These are phyloP conservation scores for Xylaria sp. DNA, from an alignment of 2,329 filamentous ascomycete species.

Conservation along the genomic window DNA sequence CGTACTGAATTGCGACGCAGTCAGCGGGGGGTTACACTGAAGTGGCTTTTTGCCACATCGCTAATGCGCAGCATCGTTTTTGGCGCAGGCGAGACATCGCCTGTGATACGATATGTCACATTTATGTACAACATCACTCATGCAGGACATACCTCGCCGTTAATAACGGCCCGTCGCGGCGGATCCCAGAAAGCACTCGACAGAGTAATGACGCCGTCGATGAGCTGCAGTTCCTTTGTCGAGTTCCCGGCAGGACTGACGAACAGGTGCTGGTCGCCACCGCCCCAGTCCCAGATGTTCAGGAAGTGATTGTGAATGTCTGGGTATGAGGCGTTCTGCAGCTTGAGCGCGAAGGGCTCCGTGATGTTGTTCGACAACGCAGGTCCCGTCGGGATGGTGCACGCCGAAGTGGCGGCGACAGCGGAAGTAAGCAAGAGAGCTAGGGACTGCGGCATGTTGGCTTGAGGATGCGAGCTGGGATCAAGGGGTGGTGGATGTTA, in stretches of 20 bases:
- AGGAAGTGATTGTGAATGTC: conserved; percentile 53
- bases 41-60: conserved; percentile 1
- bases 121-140: conserved; percentile 3
- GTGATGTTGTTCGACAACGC: conserved; percentile 51
- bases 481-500: conserved; percentile 6
- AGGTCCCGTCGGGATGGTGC: conserved; percentile 46
- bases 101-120: not conserved
- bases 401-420: conserved; percentile 43
- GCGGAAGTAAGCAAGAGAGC: conserved; percentile 33
- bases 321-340: conserved; percentile 54
- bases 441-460: conserved; percentile 25
- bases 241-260: conserved; percentile 53
- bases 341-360: conserved; percentile 50
- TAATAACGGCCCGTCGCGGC: conserved; percentile 54
- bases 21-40: conserved; percentile 29
- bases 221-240: conserved; percentile 53
- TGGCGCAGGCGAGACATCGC: not conserved
- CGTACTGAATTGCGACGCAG: conserved; percentile 49
- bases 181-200: conserved; percentile 41
- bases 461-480: not conserved
- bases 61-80: conserved; percentile 1
- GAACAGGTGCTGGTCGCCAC: conserved; percentile 55
- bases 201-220: conserved; percentile 53
- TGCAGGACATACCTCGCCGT: conserved; percentile 55
- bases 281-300: conserved; percentile 54